Evolutionary conservation across 495 filamentous ascomycete genomes (phyloP).

Genomic region (Podospora didyma): DNA sequence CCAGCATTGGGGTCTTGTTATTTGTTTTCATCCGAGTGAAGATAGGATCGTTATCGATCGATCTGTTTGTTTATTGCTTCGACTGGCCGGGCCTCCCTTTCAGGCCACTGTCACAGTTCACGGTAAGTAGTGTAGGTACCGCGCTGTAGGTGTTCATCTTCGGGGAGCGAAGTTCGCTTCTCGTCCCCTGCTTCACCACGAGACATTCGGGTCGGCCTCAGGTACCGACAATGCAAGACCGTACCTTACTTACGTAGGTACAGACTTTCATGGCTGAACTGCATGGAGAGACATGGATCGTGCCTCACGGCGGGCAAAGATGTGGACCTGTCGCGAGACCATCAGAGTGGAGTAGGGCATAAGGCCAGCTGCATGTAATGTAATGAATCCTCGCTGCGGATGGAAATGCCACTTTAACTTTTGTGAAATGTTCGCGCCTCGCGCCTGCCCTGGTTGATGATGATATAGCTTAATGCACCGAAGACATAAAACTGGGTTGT

Average conservation of each 20-base stretch:
- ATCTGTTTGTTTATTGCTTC: constrained; percentile 18
- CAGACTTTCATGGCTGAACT: neutral
- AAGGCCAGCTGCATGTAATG: constrained; percentile 29
- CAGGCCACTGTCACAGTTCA: neutral
- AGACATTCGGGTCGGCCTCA: neutral
- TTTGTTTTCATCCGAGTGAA: constrained; percentile 1
- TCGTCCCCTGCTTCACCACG: constrained; percentile 13
- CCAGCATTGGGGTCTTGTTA: neutral
- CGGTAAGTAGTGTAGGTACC: neutral
- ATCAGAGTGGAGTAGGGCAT: constrained; percentile 16
- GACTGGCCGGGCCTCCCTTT: constrained; percentile 8
- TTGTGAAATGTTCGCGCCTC: neutral
- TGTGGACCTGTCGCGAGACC: constrained; percentile 7
- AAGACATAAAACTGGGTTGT: constrained; percentile 2
- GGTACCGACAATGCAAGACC: too few species aligned
- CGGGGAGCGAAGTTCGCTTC: neutral
- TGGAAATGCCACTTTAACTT: constrained; percentile 5
- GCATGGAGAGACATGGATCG: constrained; percentile 9
- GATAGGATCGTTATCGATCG: neutral
- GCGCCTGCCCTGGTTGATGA: neutral
- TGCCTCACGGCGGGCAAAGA: neutral
- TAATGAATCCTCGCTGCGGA: constrained; percentile 7
- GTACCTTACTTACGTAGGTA: too few species aligned
- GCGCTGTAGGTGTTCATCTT: neutral
- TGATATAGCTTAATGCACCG: neutral